Evolutionary conservation across 2,329 filamentous ascomycete genomes (phyloP), one percentile per base, ranked within the genome.

Genomic region (Penicillium sp.): DNA sequence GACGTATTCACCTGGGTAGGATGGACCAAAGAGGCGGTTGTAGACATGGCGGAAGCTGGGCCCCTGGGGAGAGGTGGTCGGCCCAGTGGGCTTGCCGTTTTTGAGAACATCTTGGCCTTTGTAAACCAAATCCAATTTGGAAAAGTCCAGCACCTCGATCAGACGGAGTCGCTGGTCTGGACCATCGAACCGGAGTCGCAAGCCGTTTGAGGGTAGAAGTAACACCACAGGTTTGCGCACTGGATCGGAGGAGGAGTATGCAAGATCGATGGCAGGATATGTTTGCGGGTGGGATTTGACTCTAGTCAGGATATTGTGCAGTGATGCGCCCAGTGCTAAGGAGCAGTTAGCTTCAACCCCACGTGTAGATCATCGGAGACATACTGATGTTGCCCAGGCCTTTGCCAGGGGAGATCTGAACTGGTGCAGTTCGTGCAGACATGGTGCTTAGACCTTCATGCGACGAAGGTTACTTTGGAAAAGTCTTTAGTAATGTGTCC

Each of bases 1-100:
- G 32, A 95, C 79, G 64, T 92, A 98, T 75, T 98, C 93, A 55
- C 93, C 93, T 1, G 88, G 88, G 67, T 95, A 97, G 0, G 92
- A 95, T 15, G 91, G 91, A 0, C 93, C 93, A 55, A 98, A 84
- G n/a, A 96, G 77, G 46, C 88, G 84, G 62, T 95, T 89, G 68
- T 97, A 98, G 58, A 98, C 86, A 68, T 95, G 89, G 52, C 86
- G 81, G 68, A 95, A 95, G 13, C 81, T 86, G 4, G 90, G 91
- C 0, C 89, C 89, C 8, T 69, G 68, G 42, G 75, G 62, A 18
- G 65, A 58, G 7, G 55, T 44, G 12, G 64, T 50, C 57, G 67
- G 61, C 40, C 71, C 66, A 18, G 62, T 52, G 24, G 64, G 54
- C 54, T 72, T 72, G 12, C 55, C 51, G 23, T 64, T 63, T 64